A percentile compares a stretch with the other conserved stretches of the same genome.
These are phyloP conservation scores for Brassica carinata DNA, from an alignment of 345 rosid genomes.

Conservation along the genomic window DNA sequence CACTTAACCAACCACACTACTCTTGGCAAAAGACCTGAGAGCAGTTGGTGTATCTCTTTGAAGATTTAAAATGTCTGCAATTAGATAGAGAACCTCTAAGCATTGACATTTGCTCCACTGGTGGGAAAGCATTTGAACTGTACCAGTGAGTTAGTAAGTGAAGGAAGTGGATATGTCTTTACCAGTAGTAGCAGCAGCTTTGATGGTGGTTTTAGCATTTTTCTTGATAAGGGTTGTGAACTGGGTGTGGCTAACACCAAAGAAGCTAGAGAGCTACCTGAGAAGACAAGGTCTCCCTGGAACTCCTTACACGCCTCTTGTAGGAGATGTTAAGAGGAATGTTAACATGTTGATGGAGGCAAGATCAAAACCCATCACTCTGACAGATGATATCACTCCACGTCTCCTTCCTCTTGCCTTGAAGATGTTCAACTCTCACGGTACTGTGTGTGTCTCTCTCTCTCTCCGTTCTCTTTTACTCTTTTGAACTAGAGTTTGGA, in stretches of 20 bases:
- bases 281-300: neutral
- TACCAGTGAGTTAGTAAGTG: neutral
- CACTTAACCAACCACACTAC: neutral
- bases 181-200: neutral
- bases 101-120: too few species aligned
- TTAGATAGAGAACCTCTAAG: too few species aligned
- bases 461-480: neutral
- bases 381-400: neutral
- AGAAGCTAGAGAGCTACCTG: neutral
- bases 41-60: neutral
- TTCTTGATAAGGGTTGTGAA: neutral
- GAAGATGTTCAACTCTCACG: neutral
- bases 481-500: neutral
- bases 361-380: neutral
- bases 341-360: neutral
- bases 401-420: neutral
- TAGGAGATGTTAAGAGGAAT: neutral
- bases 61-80: neutral
- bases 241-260: neutral
- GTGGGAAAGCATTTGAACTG: too few species aligned
- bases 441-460: neutral
- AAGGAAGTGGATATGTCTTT: neutral
- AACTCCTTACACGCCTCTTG: neutral
- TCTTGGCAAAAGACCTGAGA: neutral
- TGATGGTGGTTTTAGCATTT: neutral